Evolutionary conservation across 164 flowering plant species (phyloP).

Genomic region (Saururus chinensis): DNA sequence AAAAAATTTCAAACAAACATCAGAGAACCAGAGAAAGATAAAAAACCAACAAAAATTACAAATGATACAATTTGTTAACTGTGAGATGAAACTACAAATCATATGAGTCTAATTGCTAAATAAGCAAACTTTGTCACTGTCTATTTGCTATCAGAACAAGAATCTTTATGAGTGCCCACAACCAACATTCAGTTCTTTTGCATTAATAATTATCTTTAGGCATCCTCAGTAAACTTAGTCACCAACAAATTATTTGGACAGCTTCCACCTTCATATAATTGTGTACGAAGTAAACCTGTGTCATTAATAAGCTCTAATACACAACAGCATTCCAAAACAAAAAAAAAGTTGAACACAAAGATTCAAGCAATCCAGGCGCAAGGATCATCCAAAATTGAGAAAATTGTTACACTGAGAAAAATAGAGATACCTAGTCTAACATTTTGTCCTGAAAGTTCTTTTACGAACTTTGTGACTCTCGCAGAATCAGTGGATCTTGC

Average conservation of each 20-base stretch:
- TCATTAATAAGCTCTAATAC: not conserved
- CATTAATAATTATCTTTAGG: too few relatives aligned
- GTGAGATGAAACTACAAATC: not conserved
- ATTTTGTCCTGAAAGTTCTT: conserved; percentile 62
- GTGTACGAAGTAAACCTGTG: not conserved
- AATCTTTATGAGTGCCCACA: too few relatives aligned
- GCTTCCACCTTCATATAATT: not conserved
- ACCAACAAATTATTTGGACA: too few relatives aligned
- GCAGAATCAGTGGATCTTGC: conserved; percentile 91
- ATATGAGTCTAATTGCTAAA: not conserved
- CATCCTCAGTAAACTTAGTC: too few relatives aligned
- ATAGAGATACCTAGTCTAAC: conserved; percentile 56
- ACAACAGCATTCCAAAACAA: not conserved
- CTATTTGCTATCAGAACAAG: not conserved
- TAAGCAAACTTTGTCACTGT: not conserved
- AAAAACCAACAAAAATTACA: too few relatives aligned
- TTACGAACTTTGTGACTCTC: conserved; percentile 71
- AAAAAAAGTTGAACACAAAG: not conserved
- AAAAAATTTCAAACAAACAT: too few relatives aligned
- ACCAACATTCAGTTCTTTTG: too few relatives aligned
- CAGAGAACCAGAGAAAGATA: not conserved
- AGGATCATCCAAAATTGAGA: not conserved
- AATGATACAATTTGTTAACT: too few relatives aligned
- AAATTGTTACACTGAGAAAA: not conserved
- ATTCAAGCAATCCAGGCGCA: not conserved